Evolutionary conservation across 106 monocot genomes (phyloP).

Genomic region (Acorus gramineus): DNA sequence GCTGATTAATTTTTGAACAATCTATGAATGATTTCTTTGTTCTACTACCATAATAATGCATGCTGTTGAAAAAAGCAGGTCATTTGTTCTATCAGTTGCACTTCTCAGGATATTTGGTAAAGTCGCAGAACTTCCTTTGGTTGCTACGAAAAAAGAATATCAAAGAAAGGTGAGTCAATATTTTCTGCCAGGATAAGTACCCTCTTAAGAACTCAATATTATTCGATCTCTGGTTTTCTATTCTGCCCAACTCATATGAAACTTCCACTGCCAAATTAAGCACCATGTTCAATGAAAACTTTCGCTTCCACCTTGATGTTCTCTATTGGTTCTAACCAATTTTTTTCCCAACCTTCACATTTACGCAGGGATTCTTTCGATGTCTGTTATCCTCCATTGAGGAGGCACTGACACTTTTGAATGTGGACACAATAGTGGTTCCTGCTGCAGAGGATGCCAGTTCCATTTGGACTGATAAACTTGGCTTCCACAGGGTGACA

Average conservation of each 20-base stretch:
- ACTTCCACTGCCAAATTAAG: no score
- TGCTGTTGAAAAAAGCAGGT: slow-evolving; percentile 30
- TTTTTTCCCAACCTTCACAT: neutral
- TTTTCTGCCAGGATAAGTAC: neutral
- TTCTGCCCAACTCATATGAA: no score
- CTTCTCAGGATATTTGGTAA: slow-evolving; percentile 50
- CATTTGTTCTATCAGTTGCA: slow-evolving; percentile 41
- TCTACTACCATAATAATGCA: neutral
- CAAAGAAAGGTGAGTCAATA: slow-evolving; percentile 33
- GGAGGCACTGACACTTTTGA: slow-evolving; percentile 9
- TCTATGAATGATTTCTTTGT: no score
- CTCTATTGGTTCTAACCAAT: neutral
- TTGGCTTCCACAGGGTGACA: slow-evolving; percentile 26
- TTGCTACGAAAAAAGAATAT: slow-evolving; percentile 32
- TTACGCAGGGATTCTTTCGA: slow-evolving; percentile 29
- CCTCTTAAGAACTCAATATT: neutral
- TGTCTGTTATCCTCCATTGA: slow-evolving; percentile 28
- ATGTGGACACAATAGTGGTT: slow-evolving; percentile 16
- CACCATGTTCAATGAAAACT: no score
- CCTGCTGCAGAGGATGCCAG: slow-evolving; percentile 19
- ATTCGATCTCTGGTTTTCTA: neutral
- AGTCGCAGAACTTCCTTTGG: slow-evolving; percentile 58
- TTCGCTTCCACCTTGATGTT: no score
- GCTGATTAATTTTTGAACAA: no score
- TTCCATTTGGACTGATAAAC: slow-evolving; percentile 34